Percentiles rank a stretch among this genome's conserved stretches.
Evolutionary conservation across 2,329 filamentous ascomycete species (phyloP).

Genomic region (Trichophyton verrucosum): DNA sequence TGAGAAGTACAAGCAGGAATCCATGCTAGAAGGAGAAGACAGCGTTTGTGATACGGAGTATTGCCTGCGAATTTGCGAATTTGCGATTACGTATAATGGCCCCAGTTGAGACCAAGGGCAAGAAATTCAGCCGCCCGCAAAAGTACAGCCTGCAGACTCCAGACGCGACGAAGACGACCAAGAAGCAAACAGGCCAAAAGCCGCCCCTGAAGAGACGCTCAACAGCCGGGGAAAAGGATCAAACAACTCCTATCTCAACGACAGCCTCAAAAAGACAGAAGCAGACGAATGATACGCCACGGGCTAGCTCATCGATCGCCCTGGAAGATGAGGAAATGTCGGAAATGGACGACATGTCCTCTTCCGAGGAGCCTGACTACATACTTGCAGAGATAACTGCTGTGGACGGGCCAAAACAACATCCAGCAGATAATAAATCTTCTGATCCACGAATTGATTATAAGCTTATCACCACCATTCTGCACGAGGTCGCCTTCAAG

Average conservation of each 20-base stretch:
- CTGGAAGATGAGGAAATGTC: background rate
- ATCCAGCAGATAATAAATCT: constrained; percentile 15
- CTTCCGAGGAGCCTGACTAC: constrained; percentile 28
- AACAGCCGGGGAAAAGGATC: background rate
- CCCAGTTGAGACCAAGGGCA: background rate
- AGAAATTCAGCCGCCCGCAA: background rate
- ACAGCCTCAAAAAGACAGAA: background rate
- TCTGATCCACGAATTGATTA: constrained; percentile 46
- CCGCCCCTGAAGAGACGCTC: background rate
- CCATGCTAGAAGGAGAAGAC: background rate
- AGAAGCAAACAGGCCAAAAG: background rate
- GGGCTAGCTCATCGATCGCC: background rate
- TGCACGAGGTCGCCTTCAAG: constrained; percentile 71
- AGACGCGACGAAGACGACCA: background rate
- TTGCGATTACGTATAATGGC: background rate
- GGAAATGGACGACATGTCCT: constrained; percentile 16
- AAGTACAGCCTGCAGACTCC: background rate
- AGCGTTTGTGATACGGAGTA: background rate
- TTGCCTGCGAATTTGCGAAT: background rate
- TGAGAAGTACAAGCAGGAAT: too few species aligned
- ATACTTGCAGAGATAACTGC: constrained; percentile 35
- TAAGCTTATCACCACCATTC: constrained; percentile 59
- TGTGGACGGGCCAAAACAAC: constrained; percentile 9
- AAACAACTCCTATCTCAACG: background rate
- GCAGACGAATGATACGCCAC: background rate